These are phyloP conservation scores for Citrullus mucosospermus DNA, from an alignment of 306 rosid species.

Conservation along the genomic window DNA sequence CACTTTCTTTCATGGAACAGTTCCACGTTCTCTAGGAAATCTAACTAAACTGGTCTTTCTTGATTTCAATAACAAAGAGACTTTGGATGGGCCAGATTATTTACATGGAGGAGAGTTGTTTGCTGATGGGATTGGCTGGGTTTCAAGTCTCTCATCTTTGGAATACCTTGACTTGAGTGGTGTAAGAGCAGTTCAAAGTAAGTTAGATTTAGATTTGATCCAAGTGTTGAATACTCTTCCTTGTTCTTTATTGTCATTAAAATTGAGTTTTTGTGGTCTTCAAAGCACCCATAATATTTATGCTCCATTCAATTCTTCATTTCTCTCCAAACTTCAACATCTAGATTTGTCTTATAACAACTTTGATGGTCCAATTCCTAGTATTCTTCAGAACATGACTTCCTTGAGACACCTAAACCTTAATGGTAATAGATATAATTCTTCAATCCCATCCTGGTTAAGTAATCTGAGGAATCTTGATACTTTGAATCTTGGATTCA, in stretches of 20 bases:
- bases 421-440: background rate
- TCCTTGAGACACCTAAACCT: background rate
- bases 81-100: background rate
- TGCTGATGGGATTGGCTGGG: constrained; percentile 9
- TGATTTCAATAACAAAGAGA: background rate
- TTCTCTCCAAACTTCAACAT: background rate
- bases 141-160: constrained; percentile 15
- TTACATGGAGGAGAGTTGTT: background rate
- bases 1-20: background rate
- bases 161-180: background rate
- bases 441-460: background rate
- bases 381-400: background rate
- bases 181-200: too few relatives aligned
- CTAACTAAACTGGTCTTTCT: background rate
- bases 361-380: background rate
- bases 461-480: background rate
- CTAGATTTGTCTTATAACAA: background rate
- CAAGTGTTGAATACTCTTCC: background rate
- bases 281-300: background rate
- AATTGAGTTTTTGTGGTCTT: background rate
- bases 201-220: background rate
- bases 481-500: background rate
- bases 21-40: background rate
- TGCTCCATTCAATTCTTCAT: constrained; percentile 3
- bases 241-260: background rate